Evolutionary conservation across 2,329 filamentous ascomycete genomes (phyloP).

Genomic region (Botrytis deweyae): DNA sequence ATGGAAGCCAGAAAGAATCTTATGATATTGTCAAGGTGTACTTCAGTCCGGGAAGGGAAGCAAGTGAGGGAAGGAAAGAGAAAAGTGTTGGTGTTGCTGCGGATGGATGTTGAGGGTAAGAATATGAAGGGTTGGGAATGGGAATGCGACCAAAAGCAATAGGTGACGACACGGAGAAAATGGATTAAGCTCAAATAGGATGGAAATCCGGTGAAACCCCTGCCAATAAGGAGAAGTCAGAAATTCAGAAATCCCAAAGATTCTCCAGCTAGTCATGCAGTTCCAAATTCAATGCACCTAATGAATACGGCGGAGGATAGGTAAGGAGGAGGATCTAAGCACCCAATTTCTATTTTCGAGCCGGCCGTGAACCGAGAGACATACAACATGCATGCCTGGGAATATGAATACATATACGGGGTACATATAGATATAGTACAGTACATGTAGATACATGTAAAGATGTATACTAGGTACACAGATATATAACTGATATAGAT

Average conservation of each 20-base stretch:
- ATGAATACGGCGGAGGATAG: too few relatives aligned
- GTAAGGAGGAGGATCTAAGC: background rate
- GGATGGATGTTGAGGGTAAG: conserved; percentile 9
- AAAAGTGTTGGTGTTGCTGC: conserved; percentile 1
- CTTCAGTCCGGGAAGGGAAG: background rate
- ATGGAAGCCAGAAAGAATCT: background rate
- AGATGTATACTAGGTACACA: too few relatives aligned
- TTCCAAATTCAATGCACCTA: background rate
- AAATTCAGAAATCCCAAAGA: background rate
- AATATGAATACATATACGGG: background rate
- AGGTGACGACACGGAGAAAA: conserved; percentile 2
- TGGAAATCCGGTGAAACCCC: background rate
- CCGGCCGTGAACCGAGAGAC: background rate
- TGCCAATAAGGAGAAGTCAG: background rate
- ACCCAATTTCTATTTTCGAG: background rate
- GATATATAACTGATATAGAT: too few relatives aligned
- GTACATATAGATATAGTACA: background rate
- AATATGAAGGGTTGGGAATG: conserved; percentile 6
- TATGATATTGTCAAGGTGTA: background rate
- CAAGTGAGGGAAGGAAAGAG: background rate
- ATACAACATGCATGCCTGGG: background rate
- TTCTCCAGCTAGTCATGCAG: conserved; percentile 1
- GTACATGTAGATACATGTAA: too few relatives aligned
- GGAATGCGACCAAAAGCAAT: background rate
- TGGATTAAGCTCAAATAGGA: background rate